Conservation (phyloP, 2,329 filamentous ascomycete species). For the Tolypocladium ovalisporum region DNA sequence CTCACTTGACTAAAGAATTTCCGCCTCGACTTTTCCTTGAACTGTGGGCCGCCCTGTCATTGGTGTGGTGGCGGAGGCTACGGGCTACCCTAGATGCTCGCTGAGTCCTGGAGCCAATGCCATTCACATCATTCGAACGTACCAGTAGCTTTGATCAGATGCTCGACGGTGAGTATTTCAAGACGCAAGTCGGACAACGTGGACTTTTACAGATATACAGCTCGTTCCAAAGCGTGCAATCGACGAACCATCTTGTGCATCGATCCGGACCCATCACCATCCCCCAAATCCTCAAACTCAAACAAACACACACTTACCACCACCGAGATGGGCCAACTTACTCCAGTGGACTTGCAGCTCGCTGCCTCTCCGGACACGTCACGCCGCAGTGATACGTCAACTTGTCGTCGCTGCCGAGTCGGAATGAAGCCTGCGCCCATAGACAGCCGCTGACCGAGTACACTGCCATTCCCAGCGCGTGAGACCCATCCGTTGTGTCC, state of each 20-base stretch:
- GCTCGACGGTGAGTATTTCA: background rate
- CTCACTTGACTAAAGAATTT: background rate
- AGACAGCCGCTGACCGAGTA: constrained; percentile 6
- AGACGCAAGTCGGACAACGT: background rate
- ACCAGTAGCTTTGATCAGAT: background rate
- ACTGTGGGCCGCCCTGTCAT: background rate
- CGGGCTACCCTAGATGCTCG: background rate
- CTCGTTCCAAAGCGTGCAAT: background rate
- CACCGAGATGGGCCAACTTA: background rate
- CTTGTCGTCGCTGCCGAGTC: background rate
- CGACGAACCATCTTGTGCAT: background rate
- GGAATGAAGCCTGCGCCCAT: constrained; percentile 4
- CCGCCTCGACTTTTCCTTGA: background rate
- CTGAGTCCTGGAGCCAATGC: too few species aligned
- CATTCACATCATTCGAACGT: background rate
- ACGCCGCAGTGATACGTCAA: constrained; percentile 2
- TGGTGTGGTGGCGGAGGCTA: background rate
- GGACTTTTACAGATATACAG: background rate
- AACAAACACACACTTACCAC: too few species aligned
- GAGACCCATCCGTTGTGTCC: background rate
- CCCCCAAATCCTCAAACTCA: background rate
- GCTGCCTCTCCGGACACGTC: constrained; percentile 1
- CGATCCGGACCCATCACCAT: background rate
- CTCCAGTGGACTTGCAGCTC: constrained; percentile 1
- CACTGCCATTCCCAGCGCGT: constrained; percentile 3